Evolutionary conservation across 2,329 filamentous ascomycete species (phyloP), one percentile per base, ranked within the genome.

Genomic region (Monilinia fructigena): DNA sequence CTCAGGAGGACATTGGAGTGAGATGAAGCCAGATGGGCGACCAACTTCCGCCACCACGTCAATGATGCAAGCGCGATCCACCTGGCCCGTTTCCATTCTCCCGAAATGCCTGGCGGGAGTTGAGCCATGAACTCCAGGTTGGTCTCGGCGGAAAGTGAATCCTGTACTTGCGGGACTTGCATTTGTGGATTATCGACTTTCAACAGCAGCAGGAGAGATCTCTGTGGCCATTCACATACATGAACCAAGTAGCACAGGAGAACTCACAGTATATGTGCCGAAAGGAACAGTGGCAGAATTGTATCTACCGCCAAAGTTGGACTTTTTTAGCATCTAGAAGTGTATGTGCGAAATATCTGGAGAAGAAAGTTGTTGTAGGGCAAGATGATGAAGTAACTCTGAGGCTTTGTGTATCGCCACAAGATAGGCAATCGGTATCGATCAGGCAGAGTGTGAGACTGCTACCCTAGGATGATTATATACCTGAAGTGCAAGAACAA

Each of bases 1-100:
- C 38, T 73, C 70, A 8, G 70, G 68, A 31, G 70, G 70, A 12
- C 70, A 73, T 61, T 72, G 70, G 70, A 71, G 70, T 50, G 68
- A 71, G 16, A 71, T 71, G 67, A 70, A 68, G n/a, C 61, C 53
- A 20, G 61, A 70, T 31, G 70, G 70, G 2, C 65, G 58, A 14
- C 68, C 70, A 4, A 59, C 68, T 50, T 66, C 65, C 10, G 56
- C 66, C 20, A 68, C 68, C n/a, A 73, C 70, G n/a, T 72, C 70
- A 5, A 60, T 73, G 35, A 67, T 70, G 64, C 71, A 70, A 55
- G 70, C 68, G n/a, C 69, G 71, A 68, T 72, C 68, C 47, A 73
- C 70, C 11, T 71, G 69, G 65, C 71, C 70, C 23, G 69, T 70
- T 16, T 72, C 60, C 60, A 58, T 72, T 20, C 67, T 71, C 23